A percentile compares a stretch with the other conserved stretches of the same genome.
phyloP scores from a whole-genome alignment of 1,284 basidiomycete species.

The Puccinia brachypodii region DNA sequence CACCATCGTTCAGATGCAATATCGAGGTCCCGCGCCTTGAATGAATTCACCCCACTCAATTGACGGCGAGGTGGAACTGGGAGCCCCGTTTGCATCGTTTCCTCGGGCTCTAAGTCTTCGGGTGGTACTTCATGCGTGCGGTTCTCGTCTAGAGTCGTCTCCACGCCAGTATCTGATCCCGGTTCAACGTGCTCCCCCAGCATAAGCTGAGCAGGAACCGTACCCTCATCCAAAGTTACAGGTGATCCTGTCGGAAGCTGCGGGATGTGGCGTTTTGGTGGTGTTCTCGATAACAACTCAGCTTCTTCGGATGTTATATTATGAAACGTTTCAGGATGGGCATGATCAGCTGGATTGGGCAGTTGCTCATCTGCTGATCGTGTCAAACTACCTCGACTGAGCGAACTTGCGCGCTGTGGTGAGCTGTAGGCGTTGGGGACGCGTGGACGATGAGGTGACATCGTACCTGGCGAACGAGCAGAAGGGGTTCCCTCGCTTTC shows the following conservation, averaged over 20 bases:
- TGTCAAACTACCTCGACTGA: slow-evolving; percentile 10
- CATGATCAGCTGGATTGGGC: not conserved
- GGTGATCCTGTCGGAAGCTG: not conserved
- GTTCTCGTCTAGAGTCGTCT: not conserved
- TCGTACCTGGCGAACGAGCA: not conserved
- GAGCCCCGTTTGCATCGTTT: not conserved
- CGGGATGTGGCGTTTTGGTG: not conserved
- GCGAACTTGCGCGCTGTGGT: slow-evolving; percentile 18
- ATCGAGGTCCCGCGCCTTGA: slow-evolving; percentile 45
- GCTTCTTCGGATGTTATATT: not conserved
- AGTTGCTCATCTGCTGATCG: slow-evolving; percentile 20
- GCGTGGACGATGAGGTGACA: slow-evolving; percentile 14
- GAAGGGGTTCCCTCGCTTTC: not conserved
- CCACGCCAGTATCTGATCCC: not conserved
- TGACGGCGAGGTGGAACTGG: slow-evolving; percentile 7
- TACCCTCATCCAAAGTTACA: not conserved
- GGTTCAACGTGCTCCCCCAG: not conserved
- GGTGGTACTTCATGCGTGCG: not conserved
- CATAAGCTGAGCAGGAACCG: not conserved
- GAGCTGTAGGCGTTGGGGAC: slow-evolving; percentile 33
- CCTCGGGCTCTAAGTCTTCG: not conserved
- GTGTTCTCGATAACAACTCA: not conserved
- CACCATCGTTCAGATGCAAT: slow-evolving; percentile 45
- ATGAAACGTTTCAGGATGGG: not conserved
- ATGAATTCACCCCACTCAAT: not conserved